A percentile compares a stretch with the other conserved stretches of the same genome.
These are phyloP conservation scores for Paracamarosporium sp. DNA, from an alignment of 2,329 filamentous ascomycete genomes.

Conservation along the genomic window DNA sequence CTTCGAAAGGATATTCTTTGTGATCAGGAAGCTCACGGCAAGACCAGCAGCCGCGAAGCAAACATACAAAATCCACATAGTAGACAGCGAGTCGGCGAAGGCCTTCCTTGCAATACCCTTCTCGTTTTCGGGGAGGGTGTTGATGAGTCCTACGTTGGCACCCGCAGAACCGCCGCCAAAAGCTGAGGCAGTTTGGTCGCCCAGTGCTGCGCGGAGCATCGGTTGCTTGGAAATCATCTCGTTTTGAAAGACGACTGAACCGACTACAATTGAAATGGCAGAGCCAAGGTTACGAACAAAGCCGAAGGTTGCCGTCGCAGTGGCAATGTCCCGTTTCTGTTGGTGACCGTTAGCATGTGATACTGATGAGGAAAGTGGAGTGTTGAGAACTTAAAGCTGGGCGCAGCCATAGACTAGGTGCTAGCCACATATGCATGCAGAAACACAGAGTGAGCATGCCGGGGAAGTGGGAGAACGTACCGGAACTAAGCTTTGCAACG, in stretches of 20 bases:
- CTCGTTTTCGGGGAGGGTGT: slow-evolving; percentile 57
- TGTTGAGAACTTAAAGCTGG: neutral
- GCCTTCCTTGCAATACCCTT: slow-evolving; percentile 50
- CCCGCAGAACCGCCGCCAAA: slow-evolving; percentile 68
- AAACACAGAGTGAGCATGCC: neutral
- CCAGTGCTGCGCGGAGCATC: slow-evolving; percentile 58
- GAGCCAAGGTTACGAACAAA: slow-evolving; percentile 75
- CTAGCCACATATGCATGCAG: neutral
- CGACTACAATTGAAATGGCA: slow-evolving; percentile 72
- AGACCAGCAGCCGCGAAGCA: slow-evolving; percentile 50
- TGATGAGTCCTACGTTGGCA: slow-evolving; percentile 65
- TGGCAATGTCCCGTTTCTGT: slow-evolving; percentile 66
- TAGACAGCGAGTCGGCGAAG: slow-evolving; percentile 52
- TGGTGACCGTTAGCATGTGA: slow-evolving; percentile 18
- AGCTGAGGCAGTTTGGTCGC: slow-evolving; percentile 55
- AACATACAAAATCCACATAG: slow-evolving; percentile 59
- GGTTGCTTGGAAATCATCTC: slow-evolving; percentile 66
- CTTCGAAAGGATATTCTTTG: slow-evolving; percentile 49
- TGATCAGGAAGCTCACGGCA: slow-evolving; percentile 48
- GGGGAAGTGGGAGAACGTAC: slow-evolving; percentile 25
- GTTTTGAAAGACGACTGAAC: slow-evolving; percentile 82
- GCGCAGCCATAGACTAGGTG: neutral
- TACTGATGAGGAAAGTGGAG: neutral
- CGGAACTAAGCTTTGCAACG: slow-evolving; percentile 68
- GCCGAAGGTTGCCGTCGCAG: slow-evolving; percentile 70